Conservation (phyloP, 106 monocot species). For the Dendrobium chrysotoxum region DNA sequence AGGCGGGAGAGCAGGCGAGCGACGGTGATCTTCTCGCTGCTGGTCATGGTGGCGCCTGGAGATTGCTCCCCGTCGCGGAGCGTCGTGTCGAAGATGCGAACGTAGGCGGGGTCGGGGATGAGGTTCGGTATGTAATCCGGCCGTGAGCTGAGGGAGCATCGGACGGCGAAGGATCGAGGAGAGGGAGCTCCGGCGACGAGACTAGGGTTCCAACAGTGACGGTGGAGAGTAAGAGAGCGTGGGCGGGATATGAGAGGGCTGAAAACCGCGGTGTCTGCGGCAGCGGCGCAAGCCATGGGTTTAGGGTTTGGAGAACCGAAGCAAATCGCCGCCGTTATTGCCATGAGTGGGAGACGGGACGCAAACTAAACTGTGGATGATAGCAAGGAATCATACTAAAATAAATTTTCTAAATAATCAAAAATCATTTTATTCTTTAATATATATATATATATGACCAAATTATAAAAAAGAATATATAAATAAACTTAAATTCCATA, state of each 20-base stretch:
- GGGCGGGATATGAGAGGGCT: background rate
- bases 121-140: constrained; percentile 66
- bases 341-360: background rate
- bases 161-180: background rate
- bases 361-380: background rate
- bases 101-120: constrained; percentile 70
- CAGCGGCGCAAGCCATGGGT: background rate
- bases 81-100: constrained; percentile 91
- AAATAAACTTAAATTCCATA: no score
- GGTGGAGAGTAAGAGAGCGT: constrained; percentile 6
- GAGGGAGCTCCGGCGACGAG: background rate
- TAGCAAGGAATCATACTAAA: no score
- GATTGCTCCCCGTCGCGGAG: constrained; percentile 99
- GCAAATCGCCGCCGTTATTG: background rate
- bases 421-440: no score
- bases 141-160: constrained; percentile 32
- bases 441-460: no score
- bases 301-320: constrained; percentile 18
- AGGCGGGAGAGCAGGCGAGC: constrained; percentile 70
- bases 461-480: no score
- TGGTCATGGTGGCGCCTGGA: constrained; percentile 96
- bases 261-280: background rate
- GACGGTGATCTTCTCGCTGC: constrained; percentile 71
- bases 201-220: background rate
- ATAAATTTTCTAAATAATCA: no score